A percentile compares a stretch with the other conserved stretches of the same genome.
Evolutionary conservation across 108 stramenopile species (phyloP).

Genomic region (Aurantiochytrium sp.): DNA sequence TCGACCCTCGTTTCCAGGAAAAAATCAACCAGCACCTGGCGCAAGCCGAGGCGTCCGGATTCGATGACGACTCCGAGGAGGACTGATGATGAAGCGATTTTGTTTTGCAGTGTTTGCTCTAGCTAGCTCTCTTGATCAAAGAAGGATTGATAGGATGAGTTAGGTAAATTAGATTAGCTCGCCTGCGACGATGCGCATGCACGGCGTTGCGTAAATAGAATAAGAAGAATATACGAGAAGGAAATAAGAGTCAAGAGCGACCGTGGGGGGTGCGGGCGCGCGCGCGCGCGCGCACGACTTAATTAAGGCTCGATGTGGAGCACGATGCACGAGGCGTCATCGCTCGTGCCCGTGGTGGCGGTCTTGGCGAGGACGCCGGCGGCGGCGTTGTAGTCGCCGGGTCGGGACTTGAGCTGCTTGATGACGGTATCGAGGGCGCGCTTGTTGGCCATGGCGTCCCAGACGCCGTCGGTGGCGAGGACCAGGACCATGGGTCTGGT

Average conservation of each 20-base stretch:
- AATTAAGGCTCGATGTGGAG: not conserved
- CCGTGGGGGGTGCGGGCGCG: too few relatives aligned
- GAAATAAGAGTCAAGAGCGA: too few relatives aligned
- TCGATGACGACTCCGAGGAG: not conserved
- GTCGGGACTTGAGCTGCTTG: not conserved
- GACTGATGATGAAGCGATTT: not conserved
- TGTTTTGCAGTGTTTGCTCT: too few relatives aligned
- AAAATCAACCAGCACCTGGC: not conserved
- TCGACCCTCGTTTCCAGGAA: not conserved
- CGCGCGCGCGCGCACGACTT: not conserved
- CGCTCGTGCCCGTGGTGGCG: not conserved
- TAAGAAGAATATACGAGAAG: too few relatives aligned
- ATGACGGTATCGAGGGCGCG: not conserved
- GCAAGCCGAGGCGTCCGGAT: not conserved
- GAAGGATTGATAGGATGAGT: too few relatives aligned
- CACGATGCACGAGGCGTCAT: not conserved
- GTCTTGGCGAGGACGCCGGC: not conserved
- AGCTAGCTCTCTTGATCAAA: too few relatives aligned
- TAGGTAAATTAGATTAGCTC: too few relatives aligned
- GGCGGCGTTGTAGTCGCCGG: not conserved
- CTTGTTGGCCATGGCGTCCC: slow-evolving; percentile 1
- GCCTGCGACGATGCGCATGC: too few relatives aligned
- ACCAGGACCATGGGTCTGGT: not conserved
- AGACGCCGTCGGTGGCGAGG: not conserved
- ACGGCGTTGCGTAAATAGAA: too few relatives aligned